A percentile compares a stretch with the other conserved stretches of the same genome.
These are phyloP conservation scores for Auriculariales sp. DNA, from an alignment of 768 basidiomycete species.

Conservation along the genomic window DNA sequence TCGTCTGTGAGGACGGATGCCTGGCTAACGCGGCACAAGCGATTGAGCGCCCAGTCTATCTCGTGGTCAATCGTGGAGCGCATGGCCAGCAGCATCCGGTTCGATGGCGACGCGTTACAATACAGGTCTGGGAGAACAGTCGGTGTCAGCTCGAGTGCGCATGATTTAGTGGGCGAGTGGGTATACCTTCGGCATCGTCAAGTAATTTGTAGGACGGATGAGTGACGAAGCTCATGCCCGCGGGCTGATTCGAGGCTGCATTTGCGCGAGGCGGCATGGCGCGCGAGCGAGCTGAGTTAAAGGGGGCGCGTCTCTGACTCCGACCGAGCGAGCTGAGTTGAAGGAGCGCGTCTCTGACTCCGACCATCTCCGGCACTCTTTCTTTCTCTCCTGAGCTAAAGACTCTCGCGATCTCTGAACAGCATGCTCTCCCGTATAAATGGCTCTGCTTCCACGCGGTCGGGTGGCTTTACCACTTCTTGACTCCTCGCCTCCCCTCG, in stretches of 20 bases:
- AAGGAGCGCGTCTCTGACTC: background rate
- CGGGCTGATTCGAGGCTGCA: background rate
- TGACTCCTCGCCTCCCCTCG: too few species aligned
- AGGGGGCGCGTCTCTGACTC: background rate
- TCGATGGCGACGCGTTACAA: constrained; percentile 62
- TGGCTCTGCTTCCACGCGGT: too few species aligned
- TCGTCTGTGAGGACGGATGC: too few species aligned
- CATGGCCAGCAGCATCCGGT: constrained; percentile 84
- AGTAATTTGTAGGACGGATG: too few species aligned
- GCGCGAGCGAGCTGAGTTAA: background rate
- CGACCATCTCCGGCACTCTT: too few species aligned
- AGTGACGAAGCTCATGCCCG: background rate
- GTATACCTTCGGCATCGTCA: too few species aligned
- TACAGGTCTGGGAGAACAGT: constrained; percentile 25
- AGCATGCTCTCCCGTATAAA: background rate
- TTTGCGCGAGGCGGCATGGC: background rate
- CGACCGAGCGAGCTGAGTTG: background rate
- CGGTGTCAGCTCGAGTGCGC: background rate
- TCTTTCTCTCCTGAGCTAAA: background rate
- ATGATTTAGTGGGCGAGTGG: too few species aligned
- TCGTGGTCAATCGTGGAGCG: constrained; percentile 72
- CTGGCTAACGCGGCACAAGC: constrained; percentile 67
- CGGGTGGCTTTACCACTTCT: too few species aligned
- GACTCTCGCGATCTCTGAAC: background rate
- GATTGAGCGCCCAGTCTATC: constrained; percentile 79